phyloP scores from a whole-genome alignment of 768 basidiomycete species.

The Leucosporidium yakuticum region DNA sequence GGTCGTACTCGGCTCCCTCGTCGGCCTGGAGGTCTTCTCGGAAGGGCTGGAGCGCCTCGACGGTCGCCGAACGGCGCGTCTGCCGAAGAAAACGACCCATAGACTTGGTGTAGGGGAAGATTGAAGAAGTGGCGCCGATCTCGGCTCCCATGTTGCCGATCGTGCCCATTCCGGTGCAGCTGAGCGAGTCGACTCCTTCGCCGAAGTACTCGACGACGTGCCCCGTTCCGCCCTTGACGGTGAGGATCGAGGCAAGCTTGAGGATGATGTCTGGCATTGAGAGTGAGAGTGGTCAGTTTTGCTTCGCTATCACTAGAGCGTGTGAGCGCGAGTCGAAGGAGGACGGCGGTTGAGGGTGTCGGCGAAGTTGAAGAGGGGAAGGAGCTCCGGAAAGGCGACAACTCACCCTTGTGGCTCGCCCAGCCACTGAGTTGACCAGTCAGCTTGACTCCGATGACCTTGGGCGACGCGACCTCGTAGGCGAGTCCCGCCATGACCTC shows the following conservation, averaged over 20 bases:
- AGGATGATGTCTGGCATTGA: slow-evolving; percentile 87
- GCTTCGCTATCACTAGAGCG: too few species aligned
- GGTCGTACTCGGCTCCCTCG: slow-evolving; percentile 83
- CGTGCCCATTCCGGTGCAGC: slow-evolving; percentile 98
- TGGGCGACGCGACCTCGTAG: slow-evolving; percentile 99
- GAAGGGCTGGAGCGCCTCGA: slow-evolving; percentile 79
- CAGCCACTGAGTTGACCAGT: slow-evolving; percentile 92
- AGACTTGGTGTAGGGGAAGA: slow-evolving; percentile 96
- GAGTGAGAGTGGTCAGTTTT: background rate
- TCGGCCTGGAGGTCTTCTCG: slow-evolving; percentile 85
- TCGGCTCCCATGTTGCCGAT: slow-evolving; percentile 99
- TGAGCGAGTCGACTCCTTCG: slow-evolving; percentile 87
- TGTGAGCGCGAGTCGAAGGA: too few species aligned
- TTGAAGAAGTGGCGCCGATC: slow-evolving; percentile 97
- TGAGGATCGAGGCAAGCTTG: slow-evolving; percentile 97
- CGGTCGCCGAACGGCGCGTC: slow-evolving; percentile 79
- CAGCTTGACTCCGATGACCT: slow-evolving; percentile 95
- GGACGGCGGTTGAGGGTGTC: slow-evolving; percentile 95
- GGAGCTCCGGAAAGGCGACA: background rate
- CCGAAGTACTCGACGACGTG: slow-evolving; percentile 97
- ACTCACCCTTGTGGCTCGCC: slow-evolving; percentile 90
- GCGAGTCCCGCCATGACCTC: slow-evolving; percentile 97
- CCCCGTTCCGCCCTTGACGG: slow-evolving; percentile 98
- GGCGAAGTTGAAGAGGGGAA: slow-evolving; percentile 89
- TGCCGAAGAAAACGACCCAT: slow-evolving; percentile 90